These are phyloP conservation scores for Aspergillus sergii DNA, from an alignment of 2,329 filamentous ascomycete genomes.

Conservation along the genomic window DNA sequence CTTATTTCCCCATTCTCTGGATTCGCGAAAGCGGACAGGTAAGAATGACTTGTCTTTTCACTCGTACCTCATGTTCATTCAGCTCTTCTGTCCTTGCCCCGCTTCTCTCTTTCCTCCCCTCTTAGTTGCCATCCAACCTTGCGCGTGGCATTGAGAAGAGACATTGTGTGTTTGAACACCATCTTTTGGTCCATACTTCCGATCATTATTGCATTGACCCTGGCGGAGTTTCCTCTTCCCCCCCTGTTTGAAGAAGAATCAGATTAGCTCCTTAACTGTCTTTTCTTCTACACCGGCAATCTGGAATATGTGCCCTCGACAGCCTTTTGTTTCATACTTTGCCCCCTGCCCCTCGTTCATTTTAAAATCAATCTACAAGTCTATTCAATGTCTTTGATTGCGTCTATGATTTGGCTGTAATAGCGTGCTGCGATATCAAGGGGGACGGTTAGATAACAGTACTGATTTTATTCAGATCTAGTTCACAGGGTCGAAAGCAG, in stretches of 20 bases:
- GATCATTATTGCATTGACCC: not conserved
- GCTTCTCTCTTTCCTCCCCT: not conserved
- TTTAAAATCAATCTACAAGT: not conserved
- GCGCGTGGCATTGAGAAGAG: not conserved
- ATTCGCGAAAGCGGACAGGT: conserved; percentile 34
- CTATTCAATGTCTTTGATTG: not conserved
- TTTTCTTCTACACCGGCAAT: not conserved
- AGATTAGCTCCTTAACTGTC: not conserved
- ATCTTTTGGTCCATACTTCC: not conserved
- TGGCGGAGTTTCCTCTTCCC: not conserved
- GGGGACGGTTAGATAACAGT: not conserved
- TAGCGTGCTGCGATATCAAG: not conserved
- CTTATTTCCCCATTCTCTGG: conserved; percentile 31
- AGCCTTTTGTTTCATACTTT: not conserved
- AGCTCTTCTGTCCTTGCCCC: not conserved
- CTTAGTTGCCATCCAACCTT: not conserved
- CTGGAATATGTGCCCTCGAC: not conserved
- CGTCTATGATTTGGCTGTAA: not conserved
- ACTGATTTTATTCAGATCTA: conserved; percentile 26
- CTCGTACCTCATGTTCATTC: not conserved
- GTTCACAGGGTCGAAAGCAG: conserved; percentile 23
- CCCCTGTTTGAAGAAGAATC: not conserved
- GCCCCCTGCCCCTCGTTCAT: not conserved
- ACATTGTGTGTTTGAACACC: not conserved
- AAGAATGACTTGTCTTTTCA: conserved; percentile 22